Evolutionary conservation across 169 alveolate genomes (phyloP).

Genomic region (Cryptosporidium sp.): DNA sequence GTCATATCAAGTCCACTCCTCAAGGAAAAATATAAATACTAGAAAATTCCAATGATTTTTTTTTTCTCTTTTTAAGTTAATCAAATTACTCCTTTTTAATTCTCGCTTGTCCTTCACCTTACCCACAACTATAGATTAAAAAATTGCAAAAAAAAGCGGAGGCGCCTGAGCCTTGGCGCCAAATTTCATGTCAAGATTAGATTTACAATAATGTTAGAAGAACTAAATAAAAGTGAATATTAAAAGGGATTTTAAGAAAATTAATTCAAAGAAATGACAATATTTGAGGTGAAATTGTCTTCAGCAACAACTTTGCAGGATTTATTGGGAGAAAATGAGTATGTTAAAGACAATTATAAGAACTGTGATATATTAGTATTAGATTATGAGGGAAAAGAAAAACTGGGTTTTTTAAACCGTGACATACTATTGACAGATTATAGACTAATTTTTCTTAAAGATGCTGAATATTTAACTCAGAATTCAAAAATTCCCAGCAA

Average conservation of each 20-base stretch:
- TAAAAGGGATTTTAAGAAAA: background rate
- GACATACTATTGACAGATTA: slow-evolving; percentile 35
- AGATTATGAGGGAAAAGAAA: slow-evolving; percentile 6
- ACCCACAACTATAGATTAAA: slow-evolving; percentile 7
- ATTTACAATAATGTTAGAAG: background rate
- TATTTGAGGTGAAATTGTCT: background rate
- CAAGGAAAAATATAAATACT: background rate
- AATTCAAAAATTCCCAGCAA: slow-evolving; percentile 36
- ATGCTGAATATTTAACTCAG: background rate
- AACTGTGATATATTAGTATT: slow-evolving; percentile 11
- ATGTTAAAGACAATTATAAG: slow-evolving; percentile 28
- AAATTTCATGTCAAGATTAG: background rate
- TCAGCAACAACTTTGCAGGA: background rate
- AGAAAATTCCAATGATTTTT: background rate
- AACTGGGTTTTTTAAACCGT: background rate
- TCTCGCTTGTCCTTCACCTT: background rate
- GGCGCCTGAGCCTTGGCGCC: slow-evolving; percentile 24
- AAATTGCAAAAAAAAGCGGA: background rate
- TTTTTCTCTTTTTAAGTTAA: background rate
- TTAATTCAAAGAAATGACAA: background rate
- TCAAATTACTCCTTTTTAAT: background rate
- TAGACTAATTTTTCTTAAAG: slow-evolving; percentile 9
- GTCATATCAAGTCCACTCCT: background rate
- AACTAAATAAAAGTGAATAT: background rate
- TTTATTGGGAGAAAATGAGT: slow-evolving; percentile 20